Conservation (phyloP, 495 filamentous ascomycete species). For the Trichoderma virens region DNA sequence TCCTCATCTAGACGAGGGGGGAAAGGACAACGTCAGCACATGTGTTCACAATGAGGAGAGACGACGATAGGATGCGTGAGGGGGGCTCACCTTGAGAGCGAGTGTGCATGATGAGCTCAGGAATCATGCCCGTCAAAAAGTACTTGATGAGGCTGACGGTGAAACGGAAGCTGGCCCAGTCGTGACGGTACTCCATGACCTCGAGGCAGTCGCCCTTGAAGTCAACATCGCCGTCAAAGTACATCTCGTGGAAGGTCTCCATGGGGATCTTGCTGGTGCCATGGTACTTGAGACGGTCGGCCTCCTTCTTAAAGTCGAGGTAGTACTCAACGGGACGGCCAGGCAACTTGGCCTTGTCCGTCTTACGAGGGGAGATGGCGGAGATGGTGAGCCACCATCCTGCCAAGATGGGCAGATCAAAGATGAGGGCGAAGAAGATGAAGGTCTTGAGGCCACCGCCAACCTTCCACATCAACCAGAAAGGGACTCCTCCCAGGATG, state of each 20-base stretch:
- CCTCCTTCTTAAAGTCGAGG: slow-evolving; percentile 71
- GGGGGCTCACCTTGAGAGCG: slow-evolving; percentile 55
- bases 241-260: slow-evolving; percentile 84
- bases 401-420: slow-evolving; percentile 58
- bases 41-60: not conserved
- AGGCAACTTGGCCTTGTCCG: slow-evolving; percentile 67
- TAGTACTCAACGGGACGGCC: slow-evolving; percentile 79
- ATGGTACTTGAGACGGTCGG: slow-evolving; percentile 62
- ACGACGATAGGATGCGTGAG: not conserved
- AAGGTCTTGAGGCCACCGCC: slow-evolving; percentile 65
- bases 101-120: slow-evolving; percentile 72
- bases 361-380: slow-evolving; percentile 60
- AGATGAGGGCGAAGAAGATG: slow-evolving; percentile 61
- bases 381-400: slow-evolving; percentile 66
- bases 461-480: slow-evolving; percentile 58
- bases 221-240: slow-evolving; percentile 76
- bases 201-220: slow-evolving; percentile 81
- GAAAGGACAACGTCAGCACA: slow-evolving; percentile 15
- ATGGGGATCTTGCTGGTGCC: slow-evolving; percentile 77
- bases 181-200: slow-evolving; percentile 74
- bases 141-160: slow-evolving; percentile 61
- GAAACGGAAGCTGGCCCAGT: slow-evolving; percentile 81
- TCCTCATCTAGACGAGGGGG: slow-evolving; percentile 57
- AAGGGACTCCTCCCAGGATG: slow-evolving; percentile 53
- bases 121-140: slow-evolving; percentile 64